Evolutionary conservation across 1,139 yeast genomes (phyloP).

Genomic region (Kazachstania sp.): DNA sequence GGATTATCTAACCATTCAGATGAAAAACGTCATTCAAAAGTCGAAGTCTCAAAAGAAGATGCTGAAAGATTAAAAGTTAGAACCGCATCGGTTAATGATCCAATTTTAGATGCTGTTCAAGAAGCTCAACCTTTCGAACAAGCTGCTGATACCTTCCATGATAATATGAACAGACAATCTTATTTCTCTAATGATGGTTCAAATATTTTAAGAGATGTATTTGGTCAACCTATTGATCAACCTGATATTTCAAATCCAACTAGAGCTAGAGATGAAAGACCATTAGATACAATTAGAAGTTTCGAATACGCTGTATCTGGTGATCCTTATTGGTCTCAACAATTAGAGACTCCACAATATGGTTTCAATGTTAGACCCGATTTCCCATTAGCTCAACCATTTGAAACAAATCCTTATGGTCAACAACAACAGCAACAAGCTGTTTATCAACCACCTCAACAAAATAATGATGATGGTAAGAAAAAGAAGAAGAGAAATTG

Average conservation of each 20-base stretch:
- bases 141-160: constrained; percentile 36
- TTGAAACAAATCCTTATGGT: constrained; percentile 32
- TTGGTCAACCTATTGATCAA: constrained; percentile 66
- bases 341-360: constrained; percentile 63
- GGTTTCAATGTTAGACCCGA: constrained; percentile 72
- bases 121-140: constrained; percentile 97
- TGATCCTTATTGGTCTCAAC: constrained; percentile 66
- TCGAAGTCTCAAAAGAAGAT: constrained; percentile 37
- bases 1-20: constrained; percentile 14
- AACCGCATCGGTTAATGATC: constrained; percentile 70
- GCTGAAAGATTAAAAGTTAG: constrained; percentile 49
- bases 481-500: constrained; percentile 65
- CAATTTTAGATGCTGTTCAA: constrained; percentile 81
- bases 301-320: constrained; percentile 94
- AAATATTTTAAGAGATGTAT: constrained; percentile 54
- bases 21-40: constrained; percentile 21
- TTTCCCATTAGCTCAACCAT: constrained; percentile 34
- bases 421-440: constrained; percentile 37
- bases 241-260: constrained; percentile 93
- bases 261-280: constrained; percentile 88
- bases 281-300: constrained; percentile 85
- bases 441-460: constrained; percentile 53
- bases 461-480: constrained; percentile 34
- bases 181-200: constrained; percentile 27
- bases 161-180: constrained; percentile 30